These are phyloP conservation scores for Sonneratia alba DNA, from an alignment of 345 rosid species.

Conservation along the genomic window DNA sequence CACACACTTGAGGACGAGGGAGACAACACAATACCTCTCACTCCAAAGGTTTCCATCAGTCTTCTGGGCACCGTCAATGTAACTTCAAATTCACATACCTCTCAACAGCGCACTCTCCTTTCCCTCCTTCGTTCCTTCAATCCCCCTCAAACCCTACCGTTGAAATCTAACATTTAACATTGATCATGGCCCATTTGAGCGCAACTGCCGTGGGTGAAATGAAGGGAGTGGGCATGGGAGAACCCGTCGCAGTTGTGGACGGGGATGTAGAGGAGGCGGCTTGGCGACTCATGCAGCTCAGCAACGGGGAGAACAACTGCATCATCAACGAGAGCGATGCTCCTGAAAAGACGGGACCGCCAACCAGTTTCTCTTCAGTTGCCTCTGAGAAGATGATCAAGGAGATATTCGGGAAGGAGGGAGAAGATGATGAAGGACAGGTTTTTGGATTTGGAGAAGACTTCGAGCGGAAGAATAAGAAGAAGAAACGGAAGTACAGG, in stretches of 20 bases:
- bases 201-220: neutral
- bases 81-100: neutral
- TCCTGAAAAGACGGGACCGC: slow-evolving; percentile 11
- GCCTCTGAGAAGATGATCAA: slow-evolving; percentile 18
- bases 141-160: slow-evolving; percentile 1
- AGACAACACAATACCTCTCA: neutral
- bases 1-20: neutral
- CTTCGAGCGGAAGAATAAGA: neutral
- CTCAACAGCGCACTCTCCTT: neutral
- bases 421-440: neutral
- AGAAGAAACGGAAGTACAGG: slow-evolving; percentile 6
- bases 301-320: slow-evolving; percentile 29
- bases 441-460: neutral
- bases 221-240: slow-evolving; percentile 1
- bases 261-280: slow-evolving; percentile 28
- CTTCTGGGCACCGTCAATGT: slow-evolving; percentile 22
- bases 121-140: neutral
- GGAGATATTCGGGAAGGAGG: slow-evolving; percentile 27
- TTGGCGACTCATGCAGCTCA: slow-evolving; percentile 32
- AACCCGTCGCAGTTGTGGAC: slow-evolving; percentile 4
- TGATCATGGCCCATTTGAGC: neutral
- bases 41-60: neutral
- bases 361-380: neutral
- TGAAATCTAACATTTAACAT: neutral
- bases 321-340: neutral